These are phyloP conservation scores for Lignosus rhinocerotis DNA, from an alignment of 1,284 basidiomycete species.

Conservation along the genomic window DNA sequence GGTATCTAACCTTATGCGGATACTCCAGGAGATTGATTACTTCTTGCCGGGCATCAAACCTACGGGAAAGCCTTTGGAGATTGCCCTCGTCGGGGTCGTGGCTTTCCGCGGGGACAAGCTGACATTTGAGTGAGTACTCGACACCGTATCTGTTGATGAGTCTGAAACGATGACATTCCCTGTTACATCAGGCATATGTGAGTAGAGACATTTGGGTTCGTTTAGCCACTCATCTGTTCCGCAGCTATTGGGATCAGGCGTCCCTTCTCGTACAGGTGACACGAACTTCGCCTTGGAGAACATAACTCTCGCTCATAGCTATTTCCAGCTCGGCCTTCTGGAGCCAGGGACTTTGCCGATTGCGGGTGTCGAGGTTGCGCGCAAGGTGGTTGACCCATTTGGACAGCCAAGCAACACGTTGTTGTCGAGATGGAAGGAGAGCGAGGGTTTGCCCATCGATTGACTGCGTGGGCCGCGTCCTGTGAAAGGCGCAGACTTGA, in stretches of 20 bases:
- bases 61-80: slow-evolving; percentile 44
- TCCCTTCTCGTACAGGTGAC: slow-evolving; percentile 43
- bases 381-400: slow-evolving; percentile 46
- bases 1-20: background rate
- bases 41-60: slow-evolving; percentile 50
- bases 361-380: slow-evolving; percentile 40
- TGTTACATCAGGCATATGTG: slow-evolving; percentile 31
- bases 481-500: too few relatives aligned
- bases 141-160: background rate
- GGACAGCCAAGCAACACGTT: slow-evolving; percentile 42
- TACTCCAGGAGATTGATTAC: slow-evolving; percentile 48
- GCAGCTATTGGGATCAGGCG: slow-evolving; percentile 51
- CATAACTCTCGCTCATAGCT: background rate
- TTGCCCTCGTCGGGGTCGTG: slow-evolving; percentile 52
- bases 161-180: background rate
- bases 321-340: slow-evolving; percentile 38
- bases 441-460: slow-evolving; percentile 38
- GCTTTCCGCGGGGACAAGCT: slow-evolving; percentile 54
- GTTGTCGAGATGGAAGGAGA: slow-evolving; percentile 41
- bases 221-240: background rate
- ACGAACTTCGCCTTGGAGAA: background rate
- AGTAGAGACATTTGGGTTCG: slow-evolving; percentile 4
- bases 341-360: slow-evolving; percentile 37
- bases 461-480: slow-evolving; percentile 8
- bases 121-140: slow-evolving; percentile 46